phyloP scores from a whole-genome alignment of 306 rosid genomes.

The Argentina anserina region DNA sequence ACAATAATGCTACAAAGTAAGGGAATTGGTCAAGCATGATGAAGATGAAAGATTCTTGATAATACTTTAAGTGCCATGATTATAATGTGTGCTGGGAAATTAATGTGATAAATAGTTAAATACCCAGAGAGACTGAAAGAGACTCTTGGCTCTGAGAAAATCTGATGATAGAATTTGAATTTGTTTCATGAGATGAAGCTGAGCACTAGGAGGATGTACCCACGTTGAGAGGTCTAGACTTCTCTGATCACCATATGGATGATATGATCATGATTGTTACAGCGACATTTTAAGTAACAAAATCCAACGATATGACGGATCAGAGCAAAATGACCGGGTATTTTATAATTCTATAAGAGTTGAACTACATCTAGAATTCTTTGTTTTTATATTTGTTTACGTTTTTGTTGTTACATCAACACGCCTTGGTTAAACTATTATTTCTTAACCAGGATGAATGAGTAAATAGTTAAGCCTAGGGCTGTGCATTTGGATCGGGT shows the following conservation, averaged over 20 bases:
- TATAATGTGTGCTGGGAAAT: not conserved
- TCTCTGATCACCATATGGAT: not conserved
- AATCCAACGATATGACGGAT: too few species aligned
- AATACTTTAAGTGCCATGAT: not conserved
- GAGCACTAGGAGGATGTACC: not conserved
- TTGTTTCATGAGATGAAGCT: not conserved
- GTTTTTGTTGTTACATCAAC: too few species aligned
- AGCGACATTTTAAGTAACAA: not conserved
- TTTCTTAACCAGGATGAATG: too few species aligned
- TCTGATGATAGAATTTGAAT: not conserved
- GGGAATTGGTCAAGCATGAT: not conserved
- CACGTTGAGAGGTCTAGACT: not conserved
- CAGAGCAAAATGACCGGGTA: too few species aligned
- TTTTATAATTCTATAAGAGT: too few species aligned
- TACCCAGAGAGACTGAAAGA: slow-evolving; percentile 13
- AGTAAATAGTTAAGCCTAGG: too few species aligned
- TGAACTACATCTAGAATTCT: too few species aligned
- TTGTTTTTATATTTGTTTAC: too few species aligned
- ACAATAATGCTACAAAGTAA: not conserved
- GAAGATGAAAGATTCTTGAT: not conserved
- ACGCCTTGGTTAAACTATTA: too few species aligned
- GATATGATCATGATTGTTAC: not conserved
- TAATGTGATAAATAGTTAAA: not conserved
- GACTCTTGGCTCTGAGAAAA: not conserved
- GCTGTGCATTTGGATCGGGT: too few species aligned